phyloP scores from a whole-genome alignment of 1,284 basidiomycete genomes.

The Cryptococcus maquisensis region DNA sequence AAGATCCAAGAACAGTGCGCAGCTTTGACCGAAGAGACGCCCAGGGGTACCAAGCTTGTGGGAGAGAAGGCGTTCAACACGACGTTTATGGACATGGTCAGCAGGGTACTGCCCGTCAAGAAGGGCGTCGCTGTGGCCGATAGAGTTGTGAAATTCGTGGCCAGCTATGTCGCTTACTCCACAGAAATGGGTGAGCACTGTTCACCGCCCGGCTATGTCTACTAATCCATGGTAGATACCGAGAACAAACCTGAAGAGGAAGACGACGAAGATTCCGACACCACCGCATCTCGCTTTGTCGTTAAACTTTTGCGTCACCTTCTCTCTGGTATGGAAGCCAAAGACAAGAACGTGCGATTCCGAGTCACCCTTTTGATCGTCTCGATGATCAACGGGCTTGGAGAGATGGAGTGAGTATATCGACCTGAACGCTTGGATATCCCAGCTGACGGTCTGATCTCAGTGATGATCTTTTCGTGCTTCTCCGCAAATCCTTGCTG shows the following conservation, averaged over 20 bases:
- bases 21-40: conserved; percentile 56
- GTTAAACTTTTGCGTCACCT: conserved; percentile 70
- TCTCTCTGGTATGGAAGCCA: conserved; percentile 76
- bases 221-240: conserved; percentile 14
- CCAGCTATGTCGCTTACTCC: conserved; percentile 72
- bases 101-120: conserved; percentile 70
- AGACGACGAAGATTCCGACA: conserved; percentile 66
- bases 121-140: conserved; percentile 78
- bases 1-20: conserved; percentile 72
- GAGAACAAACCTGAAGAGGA: conserved; percentile 49
- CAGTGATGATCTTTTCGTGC: conserved; percentile 76
- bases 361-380: conserved; percentile 74
- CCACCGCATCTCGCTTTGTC: conserved; percentile 68
- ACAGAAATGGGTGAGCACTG: conserved; percentile 65
- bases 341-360: conserved; percentile 83
- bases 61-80: conserved; percentile 81
- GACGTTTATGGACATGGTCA: conserved; percentile 66
- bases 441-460: too few relatives aligned
- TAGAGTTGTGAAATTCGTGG: conserved; percentile 77
- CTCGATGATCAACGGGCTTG: conserved; percentile 72
- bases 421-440: background rate
- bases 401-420: conserved; percentile 73
- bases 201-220: background rate
- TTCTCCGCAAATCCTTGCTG: conserved; percentile 66
- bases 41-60: conserved; percentile 56